Percentiles rank a stretch among this genome's conserved stretches.
Conservation (phyloP, 2,329 filamentous ascomycete species). For the Scedosporium apiospermum region DNA sequence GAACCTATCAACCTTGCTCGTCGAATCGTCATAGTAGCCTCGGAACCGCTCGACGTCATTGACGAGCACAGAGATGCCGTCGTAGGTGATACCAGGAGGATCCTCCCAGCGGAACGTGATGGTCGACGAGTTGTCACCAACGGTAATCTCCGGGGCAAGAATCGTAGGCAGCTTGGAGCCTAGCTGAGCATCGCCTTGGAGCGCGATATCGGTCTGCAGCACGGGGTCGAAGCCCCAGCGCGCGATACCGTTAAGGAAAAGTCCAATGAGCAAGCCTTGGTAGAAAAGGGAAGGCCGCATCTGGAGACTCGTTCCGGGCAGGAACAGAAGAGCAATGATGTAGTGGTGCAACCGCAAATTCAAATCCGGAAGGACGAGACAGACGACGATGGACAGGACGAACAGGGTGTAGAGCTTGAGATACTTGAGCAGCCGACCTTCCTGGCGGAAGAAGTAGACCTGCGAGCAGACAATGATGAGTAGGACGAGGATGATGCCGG, state of each 20-base stretch:
- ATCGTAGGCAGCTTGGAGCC: conserved; percentile 52
- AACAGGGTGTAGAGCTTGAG: conserved; percentile 70
- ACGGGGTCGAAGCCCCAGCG: conserved; percentile 90
- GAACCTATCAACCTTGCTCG: conserved; percentile 34
- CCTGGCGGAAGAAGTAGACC: conserved; percentile 76
- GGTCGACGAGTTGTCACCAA: conserved; percentile 44
- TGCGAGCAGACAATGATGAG: conserved; percentile 62
- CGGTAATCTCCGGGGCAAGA: conserved; percentile 33
- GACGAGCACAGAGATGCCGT: conserved; percentile 71
- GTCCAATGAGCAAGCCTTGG: conserved; percentile 78
- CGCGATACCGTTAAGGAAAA: conserved; percentile 90
- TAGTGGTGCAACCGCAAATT: conserved; percentile 92
- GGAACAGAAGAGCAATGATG: conserved; percentile 74
- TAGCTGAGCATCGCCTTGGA: conserved; percentile 59
- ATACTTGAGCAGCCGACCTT: conserved; percentile 70
- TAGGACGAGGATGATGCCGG: conserved; percentile 65
- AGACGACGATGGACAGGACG: conserved; percentile 54
- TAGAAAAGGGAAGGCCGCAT: conserved; percentile 78
- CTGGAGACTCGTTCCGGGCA: conserved; percentile 83
- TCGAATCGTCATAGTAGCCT: conserved; percentile 55
- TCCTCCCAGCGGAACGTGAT: conserved; percentile 52
- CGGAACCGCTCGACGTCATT: conserved; percentile 78
- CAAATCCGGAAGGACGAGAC: conserved; percentile 64
- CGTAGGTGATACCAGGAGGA: conserved; percentile 41
- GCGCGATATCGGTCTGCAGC: conserved; percentile 66